Conservation (phyloP, 1,284 basidiomycete genomes). For the Schizopora paradoxa region DNA sequence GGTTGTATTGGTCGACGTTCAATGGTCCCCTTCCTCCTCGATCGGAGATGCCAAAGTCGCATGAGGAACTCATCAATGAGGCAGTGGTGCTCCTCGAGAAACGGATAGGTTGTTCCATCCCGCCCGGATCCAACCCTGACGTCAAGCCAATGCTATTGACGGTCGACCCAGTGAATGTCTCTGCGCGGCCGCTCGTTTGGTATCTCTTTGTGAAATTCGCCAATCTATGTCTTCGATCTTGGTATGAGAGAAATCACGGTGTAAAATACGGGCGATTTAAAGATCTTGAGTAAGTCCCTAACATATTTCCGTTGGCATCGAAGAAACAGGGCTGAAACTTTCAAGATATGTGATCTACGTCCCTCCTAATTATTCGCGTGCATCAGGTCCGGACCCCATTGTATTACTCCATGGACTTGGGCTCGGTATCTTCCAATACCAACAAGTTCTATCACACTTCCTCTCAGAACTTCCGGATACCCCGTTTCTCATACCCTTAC, state of each 20-base stretch:
- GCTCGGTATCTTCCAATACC: conserved; percentile 70
- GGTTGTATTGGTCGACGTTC: conserved; percentile 85
- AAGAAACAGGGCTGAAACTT: background rate
- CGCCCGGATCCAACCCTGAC: conserved; percentile 54
- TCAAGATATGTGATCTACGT: conserved; percentile 69
- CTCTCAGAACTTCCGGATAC: conserved; percentile 54
- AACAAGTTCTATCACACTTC: conserved; percentile 44
- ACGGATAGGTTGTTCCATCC: conserved; percentile 64
- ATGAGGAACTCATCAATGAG: conserved; percentile 49
- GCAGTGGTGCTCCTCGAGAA: conserved; percentile 63
- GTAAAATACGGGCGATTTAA: conserved; percentile 47
- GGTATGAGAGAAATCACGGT: conserved; percentile 42
- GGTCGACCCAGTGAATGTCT: conserved; percentile 69
- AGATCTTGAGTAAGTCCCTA: conserved; percentile 54
- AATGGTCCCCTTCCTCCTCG: conserved; percentile 52
- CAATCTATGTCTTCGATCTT: conserved; percentile 46
- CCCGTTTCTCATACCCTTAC: conserved; percentile 74
- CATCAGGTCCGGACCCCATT: conserved; percentile 57
- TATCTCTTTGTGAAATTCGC: conserved; percentile 57
- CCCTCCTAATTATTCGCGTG: conserved; percentile 59
- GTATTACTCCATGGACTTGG: conserved; percentile 87
- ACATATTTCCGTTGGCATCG: conserved; percentile 1
- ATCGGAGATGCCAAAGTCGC: conserved; percentile 41
- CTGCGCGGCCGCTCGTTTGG: conserved; percentile 66
- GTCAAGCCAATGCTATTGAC: conserved; percentile 67